Conservation (phyloP, 805 yeast genomes). For the Wickerhamomyces strasburgensis region DNA sequence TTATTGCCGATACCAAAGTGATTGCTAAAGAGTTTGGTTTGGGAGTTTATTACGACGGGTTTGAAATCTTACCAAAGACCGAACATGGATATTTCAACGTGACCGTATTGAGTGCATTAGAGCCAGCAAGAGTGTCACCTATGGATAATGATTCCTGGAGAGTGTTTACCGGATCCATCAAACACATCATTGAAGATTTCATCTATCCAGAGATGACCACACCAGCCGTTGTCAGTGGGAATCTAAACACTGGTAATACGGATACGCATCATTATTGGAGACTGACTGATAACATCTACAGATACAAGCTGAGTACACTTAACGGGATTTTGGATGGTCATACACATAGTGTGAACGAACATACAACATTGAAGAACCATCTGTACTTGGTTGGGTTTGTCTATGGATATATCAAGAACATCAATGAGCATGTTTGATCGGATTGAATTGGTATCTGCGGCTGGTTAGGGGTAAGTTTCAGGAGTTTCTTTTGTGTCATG, state of each 20-base stretch:
- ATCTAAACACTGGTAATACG: slow-evolving; percentile 63
- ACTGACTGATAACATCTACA: slow-evolving; percentile 54
- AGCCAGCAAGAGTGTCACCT: slow-evolving; percentile 55
- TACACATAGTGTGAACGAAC: slow-evolving; percentile 59
- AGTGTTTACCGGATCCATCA: slow-evolving; percentile 55
- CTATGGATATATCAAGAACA: slow-evolving; percentile 42
- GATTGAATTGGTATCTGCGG: too few relatives aligned
- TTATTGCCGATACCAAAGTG: slow-evolving; percentile 27
- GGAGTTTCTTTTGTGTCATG: too few relatives aligned
- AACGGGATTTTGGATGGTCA: slow-evolving; percentile 31
- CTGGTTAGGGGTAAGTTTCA: too few relatives aligned
- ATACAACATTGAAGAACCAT: slow-evolving; percentile 44
- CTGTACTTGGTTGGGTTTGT: slow-evolving; percentile 46
- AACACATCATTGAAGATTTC: slow-evolving; percentile 55
- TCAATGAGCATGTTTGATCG: slow-evolving; percentile 30
- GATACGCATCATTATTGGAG: slow-evolving; percentile 66
- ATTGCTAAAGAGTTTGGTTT: slow-evolving; percentile 39
- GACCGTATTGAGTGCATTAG: slow-evolving; percentile 25
- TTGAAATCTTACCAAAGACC: slow-evolving; percentile 14
- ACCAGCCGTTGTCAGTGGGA: slow-evolving; percentile 47
- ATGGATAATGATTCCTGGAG: slow-evolving; percentile 44
- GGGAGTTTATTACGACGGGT: slow-evolving; percentile 32
- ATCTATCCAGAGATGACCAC: slow-evolving; percentile 33
- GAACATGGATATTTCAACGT: slow-evolving; percentile 38
- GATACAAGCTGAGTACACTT: slow-evolving; percentile 48